phyloP scores from a whole-genome alignment of 1,284 basidiomycete species.

The Phellinidium pouzarii region DNA sequence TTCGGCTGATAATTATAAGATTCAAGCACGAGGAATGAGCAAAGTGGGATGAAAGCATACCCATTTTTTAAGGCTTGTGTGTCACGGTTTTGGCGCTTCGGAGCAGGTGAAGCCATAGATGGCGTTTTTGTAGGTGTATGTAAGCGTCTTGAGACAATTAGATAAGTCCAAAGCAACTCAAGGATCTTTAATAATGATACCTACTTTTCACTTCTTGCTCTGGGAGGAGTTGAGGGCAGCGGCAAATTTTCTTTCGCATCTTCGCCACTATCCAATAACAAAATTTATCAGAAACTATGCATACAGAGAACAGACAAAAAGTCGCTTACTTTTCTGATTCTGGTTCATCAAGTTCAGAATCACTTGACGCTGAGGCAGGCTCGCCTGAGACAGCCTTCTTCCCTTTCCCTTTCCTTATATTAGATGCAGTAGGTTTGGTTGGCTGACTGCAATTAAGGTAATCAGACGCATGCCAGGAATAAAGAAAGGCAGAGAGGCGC shows the following conservation, averaged over 20 bases:
- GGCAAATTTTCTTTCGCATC: not conserved
- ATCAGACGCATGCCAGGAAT: not conserved
- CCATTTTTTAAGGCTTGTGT: not conserved
- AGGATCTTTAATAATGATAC: not conserved
- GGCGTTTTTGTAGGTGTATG: slow-evolving; percentile 18
- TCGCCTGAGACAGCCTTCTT: not conserved
- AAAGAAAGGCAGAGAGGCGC: not conserved
- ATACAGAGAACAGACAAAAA: not conserved
- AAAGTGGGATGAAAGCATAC: not conserved
- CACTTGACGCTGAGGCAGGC: not conserved
- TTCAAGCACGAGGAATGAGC: not conserved
- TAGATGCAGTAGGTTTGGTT: not conserved
- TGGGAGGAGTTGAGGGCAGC: not conserved
- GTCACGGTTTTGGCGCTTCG: slow-evolving; percentile 17
- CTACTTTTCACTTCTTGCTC: not conserved
- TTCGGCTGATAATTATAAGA: not conserved
- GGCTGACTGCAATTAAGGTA: not conserved
- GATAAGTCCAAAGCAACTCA: not conserved
- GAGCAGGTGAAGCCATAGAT: slow-evolving; percentile 14
- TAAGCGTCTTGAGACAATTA: slow-evolving; percentile 9
- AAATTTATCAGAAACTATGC: not conserved
- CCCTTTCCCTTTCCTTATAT: not conserved
- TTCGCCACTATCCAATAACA: not conserved
- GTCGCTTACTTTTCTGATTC: not conserved
- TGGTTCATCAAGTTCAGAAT: not conserved